A percentile compares a stretch with the other conserved stretches of the same genome.
Conservation (phyloP, 1,284 basidiomycete genomes). For the Xanthoconium separans region DNA sequence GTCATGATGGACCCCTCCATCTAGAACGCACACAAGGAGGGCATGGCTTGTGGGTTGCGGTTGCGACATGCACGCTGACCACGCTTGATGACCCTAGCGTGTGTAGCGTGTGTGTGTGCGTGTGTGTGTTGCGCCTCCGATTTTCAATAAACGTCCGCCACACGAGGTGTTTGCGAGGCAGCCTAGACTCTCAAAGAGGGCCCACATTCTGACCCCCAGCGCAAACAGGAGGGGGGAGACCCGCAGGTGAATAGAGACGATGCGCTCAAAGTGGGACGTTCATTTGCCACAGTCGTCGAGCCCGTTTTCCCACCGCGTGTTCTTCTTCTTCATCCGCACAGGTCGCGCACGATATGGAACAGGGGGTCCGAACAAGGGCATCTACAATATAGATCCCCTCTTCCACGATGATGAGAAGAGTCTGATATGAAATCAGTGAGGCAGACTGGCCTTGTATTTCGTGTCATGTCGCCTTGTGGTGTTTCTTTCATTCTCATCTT, state of each 20-base stretch:
- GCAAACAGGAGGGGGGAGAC: not conserved
- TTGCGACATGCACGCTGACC: too few species aligned
- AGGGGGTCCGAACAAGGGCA: constrained; percentile 6
- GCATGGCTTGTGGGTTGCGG: not conserved
- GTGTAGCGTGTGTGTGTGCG: too few species aligned
- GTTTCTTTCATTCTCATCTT: not conserved
- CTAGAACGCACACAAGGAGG: constrained; percentile 5
- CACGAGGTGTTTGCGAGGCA: constrained; percentile 27
- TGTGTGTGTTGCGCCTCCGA: not conserved
- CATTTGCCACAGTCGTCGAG: not conserved
- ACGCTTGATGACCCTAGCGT: too few species aligned
- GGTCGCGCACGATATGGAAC: constrained; percentile 22
- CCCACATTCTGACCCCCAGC: not conserved
- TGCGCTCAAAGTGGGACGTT: not conserved
- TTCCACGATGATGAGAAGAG: constrained; percentile 1
- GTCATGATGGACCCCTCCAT: not conserved
- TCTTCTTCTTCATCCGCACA: constrained; percentile 9
- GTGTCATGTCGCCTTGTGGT: not conserved
- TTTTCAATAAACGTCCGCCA: constrained; percentile 3
- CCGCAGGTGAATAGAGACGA: not conserved
- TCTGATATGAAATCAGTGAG: constrained; percentile 25
- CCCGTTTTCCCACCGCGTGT: constrained; percentile 6
- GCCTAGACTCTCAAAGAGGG: constrained; percentile 1
- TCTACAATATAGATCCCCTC: constrained; percentile 1
- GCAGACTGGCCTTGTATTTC: not conserved